phyloP scores from a whole-genome alignment of 2,329 filamentous ascomycete species.

The Aspergillus nomiae region DNA sequence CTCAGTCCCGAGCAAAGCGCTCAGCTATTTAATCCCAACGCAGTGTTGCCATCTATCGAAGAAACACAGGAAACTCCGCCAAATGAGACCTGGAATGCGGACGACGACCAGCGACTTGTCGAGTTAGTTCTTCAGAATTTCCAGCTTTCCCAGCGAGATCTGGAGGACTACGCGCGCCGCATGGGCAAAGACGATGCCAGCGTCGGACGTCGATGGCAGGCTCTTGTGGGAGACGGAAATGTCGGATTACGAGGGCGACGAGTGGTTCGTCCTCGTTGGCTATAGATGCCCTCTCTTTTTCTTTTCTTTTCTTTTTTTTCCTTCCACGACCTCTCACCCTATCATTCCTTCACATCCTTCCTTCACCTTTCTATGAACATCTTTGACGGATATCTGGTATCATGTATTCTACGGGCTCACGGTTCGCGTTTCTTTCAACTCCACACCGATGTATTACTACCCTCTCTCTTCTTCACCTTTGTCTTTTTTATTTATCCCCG shows the following conservation, averaged over 20 bases:
- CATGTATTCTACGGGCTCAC: slow-evolving; percentile 11
- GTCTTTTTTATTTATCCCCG: neutral
- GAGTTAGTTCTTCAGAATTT: slow-evolving; percentile 49
- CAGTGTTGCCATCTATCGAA: slow-evolving; percentile 41
- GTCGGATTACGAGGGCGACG: slow-evolving; percentile 41
- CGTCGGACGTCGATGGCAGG: slow-evolving; percentile 45
- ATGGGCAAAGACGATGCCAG: slow-evolving; percentile 45
- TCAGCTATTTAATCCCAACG: slow-evolving; percentile 31
- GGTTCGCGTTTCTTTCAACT: neutral
- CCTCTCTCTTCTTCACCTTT: neutral
- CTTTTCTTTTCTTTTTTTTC: neutral
- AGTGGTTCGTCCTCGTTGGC: slow-evolving; percentile 29
- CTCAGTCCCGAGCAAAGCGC: slow-evolving; percentile 11
- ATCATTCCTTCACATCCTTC: neutral
- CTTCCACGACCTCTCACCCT: neutral
- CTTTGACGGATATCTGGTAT: slow-evolving; percentile 2
- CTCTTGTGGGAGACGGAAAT: slow-evolving; percentile 46
- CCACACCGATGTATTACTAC: slow-evolving; percentile 4
- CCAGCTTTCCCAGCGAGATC: slow-evolving; percentile 45
- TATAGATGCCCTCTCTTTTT: slow-evolving; percentile 15
- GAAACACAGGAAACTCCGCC: slow-evolving; percentile 23
- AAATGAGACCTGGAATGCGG: slow-evolving; percentile 36
- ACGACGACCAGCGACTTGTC: slow-evolving; percentile 46
- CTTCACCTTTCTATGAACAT: slow-evolving; percentile 3
- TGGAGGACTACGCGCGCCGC: slow-evolving; percentile 48